Conservation (phyloP, 1,284 basidiomycete genomes). For the Rhodotorula sp. region DNA sequence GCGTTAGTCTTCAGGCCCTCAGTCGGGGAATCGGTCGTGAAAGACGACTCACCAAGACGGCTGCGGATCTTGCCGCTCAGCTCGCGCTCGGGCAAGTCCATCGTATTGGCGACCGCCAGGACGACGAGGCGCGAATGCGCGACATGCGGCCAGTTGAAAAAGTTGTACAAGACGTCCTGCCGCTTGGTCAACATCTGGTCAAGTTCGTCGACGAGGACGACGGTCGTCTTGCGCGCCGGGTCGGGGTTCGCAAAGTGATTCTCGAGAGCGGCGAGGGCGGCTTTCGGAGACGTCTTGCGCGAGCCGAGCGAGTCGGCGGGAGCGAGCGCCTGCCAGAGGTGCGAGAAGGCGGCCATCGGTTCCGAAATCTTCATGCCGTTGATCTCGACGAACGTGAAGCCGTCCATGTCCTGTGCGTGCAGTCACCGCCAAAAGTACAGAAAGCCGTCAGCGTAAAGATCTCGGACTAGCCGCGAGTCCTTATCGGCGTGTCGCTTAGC, state of each 20-base stretch:
- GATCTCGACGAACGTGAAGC: conserved; percentile 96
- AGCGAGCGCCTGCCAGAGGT: conserved; percentile 80
- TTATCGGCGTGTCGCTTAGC: too few relatives aligned
- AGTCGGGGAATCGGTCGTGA: too few relatives aligned
- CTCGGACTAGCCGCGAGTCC: too few relatives aligned
- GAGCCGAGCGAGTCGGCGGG: background rate
- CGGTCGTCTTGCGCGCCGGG: conserved; percentile 50
- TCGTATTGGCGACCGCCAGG: conserved; percentile 95
- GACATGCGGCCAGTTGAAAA: conserved; percentile 98
- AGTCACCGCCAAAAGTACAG: too few relatives aligned
- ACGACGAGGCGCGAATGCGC: conserved; percentile 84
- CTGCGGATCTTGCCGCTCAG: conserved; percentile 90
- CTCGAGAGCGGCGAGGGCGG: conserved; percentile 42
- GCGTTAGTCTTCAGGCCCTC: background rate
- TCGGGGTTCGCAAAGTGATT: conserved; percentile 44
- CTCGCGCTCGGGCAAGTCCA: conserved; percentile 93
- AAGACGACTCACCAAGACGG: conserved; percentile 66
- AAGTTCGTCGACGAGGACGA: conserved; percentile 96
- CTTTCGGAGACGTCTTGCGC: conserved; percentile 36
- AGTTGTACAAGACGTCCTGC: conserved; percentile 98
- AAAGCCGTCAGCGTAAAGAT: background rate
- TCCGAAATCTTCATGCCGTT: conserved; percentile 93
- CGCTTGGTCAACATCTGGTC: conserved; percentile 94
- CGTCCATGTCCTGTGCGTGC: conserved; percentile 70
- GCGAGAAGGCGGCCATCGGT: conserved; percentile 78